Evolutionary conservation across 1,139 yeast genomes (phyloP), one percentile per base, ranked within the genome.

Genomic region (Diutina rugosa): DNA sequence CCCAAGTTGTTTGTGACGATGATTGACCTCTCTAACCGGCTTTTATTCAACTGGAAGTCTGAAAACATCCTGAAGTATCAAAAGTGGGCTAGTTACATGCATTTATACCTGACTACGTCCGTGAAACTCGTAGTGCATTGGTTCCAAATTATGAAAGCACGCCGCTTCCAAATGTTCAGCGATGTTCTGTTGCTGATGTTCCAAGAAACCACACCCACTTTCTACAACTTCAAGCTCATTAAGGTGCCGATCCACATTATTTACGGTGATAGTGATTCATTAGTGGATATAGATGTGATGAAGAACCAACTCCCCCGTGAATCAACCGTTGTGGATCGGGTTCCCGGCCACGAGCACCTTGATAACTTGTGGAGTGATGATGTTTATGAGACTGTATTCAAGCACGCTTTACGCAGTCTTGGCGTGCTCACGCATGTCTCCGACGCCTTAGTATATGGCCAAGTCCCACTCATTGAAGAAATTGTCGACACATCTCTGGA

Each of bases 41-140:
- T 85, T 54, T 71, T 91, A 56, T 91, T 91, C 71, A 80, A 85
- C 65, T 91, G 98, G 98, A 76, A 74, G 56, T 79, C 91, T 14
- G 55, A 63, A 6, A 88, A 91, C 68, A 91, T 91, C 61, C 71
- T 82, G 38, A 76, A 79, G 60, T 72, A 81, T 55, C 97, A 90
- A 68, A 90, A 90, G 65, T 70, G 84, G 56, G 80, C 88, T 38
- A 80, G 90, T 46, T 91, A 88, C 68, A 82, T 89, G 29, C 97
- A 91, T 68, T 72, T 91, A 56, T 91, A 90, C 70, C 87, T 96
- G 1, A 87, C 95, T 30, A 90, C 98, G 0, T 85, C 95, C 4
- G 97, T 90, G 53, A 91, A 91, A 69, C 82, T 89, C 29, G 93
- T 90, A 55, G 97, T 90, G 45, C 98, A 91, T 70, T 91, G 98